Percentiles rank a stretch among this genome's conserved stretches.
These are phyloP conservation scores for Xerocomus minutiporus DNA, from an alignment of 1,284 basidiomycete genomes.

Conservation along the genomic window DNA sequence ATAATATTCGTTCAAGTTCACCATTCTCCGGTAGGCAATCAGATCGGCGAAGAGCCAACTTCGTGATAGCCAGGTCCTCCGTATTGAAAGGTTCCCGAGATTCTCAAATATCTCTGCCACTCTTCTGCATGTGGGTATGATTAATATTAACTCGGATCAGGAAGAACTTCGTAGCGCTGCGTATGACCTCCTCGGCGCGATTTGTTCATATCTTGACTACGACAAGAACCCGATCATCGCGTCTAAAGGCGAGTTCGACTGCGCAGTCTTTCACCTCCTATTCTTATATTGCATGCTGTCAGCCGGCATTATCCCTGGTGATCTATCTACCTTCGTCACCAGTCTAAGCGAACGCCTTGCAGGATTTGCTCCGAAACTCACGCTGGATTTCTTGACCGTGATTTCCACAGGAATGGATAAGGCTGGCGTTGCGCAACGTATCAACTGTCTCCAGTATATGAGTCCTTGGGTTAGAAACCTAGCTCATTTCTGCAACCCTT, in stretches of 20 bases:
- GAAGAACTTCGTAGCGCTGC: conserved; percentile 74
- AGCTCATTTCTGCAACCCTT: conserved; percentile 65
- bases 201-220: conserved; percentile 75
- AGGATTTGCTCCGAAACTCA: conserved; percentile 70
- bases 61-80: conserved; percentile 51
- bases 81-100: conserved; percentile 66
- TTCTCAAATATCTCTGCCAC: conserved; percentile 82
- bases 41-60: conserved; percentile 66
- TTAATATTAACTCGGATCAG: conserved; percentile 69
- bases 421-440: conserved; percentile 48
- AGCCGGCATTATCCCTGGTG: conserved; percentile 74
- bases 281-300: conserved; percentile 12
- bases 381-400: conserved; percentile 83
- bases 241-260: conserved; percentile 53
- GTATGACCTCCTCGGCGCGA: conserved; percentile 72
- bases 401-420: conserved; percentile 66
- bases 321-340: conserved; percentile 59
- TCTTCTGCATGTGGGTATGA: conserved; percentile 75
- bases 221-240: conserved; percentile 66
- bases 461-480: conserved; percentile 85
- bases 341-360: conserved; percentile 72
- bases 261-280: background rate
- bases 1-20: background rate
- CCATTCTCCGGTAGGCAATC: conserved; percentile 44
- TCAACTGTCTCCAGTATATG: conserved; percentile 75